Conservation (phyloP, 129 eudicot species). For the Helichrysum umbraculigerum region DNA sequence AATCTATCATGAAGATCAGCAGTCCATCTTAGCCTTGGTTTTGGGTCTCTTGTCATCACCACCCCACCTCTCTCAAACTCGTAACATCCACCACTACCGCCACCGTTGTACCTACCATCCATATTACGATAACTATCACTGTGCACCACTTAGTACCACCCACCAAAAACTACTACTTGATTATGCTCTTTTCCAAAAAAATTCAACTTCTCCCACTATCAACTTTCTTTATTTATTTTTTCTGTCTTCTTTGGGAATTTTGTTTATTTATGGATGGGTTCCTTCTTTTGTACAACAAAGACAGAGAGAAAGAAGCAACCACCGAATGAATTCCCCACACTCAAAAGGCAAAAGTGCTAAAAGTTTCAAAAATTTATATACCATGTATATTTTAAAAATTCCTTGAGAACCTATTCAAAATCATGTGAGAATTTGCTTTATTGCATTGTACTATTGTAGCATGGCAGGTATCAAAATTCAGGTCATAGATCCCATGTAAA, state of each 20-base stretch:
- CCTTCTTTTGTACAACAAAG: conserved; percentile 48
- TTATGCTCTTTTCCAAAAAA: conserved; percentile 26
- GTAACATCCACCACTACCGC: conserved; percentile 37
- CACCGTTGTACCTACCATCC: conserved; percentile 58
- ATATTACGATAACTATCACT: conserved; percentile 38
- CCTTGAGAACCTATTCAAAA: conserved; percentile 33
- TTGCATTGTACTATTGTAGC: too few species aligned
- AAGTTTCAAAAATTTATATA: conserved; percentile 33
- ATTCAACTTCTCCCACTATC: conserved; percentile 46
- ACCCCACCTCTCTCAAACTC: conserved; percentile 69
- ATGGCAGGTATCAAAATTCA: conserved; percentile 1
- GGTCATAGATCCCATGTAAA: not conserved
- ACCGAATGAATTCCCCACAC: conserved; percentile 40
- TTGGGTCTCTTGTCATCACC: conserved; percentile 92
- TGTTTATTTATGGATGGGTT: conserved; percentile 46
- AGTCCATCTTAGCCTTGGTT: conserved; percentile 94
- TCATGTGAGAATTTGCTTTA: conserved; percentile 28
- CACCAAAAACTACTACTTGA: conserved; percentile 19
- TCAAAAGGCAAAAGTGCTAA: conserved; percentile 37
- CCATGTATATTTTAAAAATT: conserved; percentile 31
- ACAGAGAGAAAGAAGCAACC: conserved; percentile 47
- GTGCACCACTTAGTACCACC: conserved; percentile 27
- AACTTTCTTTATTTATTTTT: conserved; percentile 33
- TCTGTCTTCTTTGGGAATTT: conserved; percentile 40
- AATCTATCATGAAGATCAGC: conserved; percentile 90